These are phyloP conservation scores for Alnus glutinosa DNA, from an alignment of 306 rosid species.

Conservation along the genomic window DNA sequence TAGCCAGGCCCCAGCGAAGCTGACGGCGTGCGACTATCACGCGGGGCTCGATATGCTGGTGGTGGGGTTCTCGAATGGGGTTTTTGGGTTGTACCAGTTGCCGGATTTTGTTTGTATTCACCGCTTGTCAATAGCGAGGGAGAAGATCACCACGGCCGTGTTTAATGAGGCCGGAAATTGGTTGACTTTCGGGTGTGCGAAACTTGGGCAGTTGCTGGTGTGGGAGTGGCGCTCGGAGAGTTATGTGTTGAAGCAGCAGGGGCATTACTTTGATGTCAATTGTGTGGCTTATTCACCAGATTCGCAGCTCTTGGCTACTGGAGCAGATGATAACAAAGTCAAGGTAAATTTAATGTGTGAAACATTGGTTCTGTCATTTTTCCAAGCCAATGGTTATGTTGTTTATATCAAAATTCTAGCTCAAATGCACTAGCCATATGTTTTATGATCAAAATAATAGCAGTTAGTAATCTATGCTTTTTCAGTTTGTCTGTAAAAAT, in stretches of 20 bases:
- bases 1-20: conserved; percentile 55
- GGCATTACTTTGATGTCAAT: conserved; percentile 95
- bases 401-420: neutral
- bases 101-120: conserved; percentile 93
- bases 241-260: conserved; percentile 93
- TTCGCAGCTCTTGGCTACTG: conserved; percentile 86
- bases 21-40: conserved; percentile 82
- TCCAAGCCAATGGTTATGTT: neutral
- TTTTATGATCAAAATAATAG: neutral
- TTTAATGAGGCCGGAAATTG: conserved; percentile 90
- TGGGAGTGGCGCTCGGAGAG: conserved; percentile 98
- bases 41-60: conserved; percentile 75
- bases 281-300: conserved; percentile 82
- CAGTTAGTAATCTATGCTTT: neutral
- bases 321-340: conserved; percentile 98
- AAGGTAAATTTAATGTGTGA: conserved; percentile 51
- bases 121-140: conserved; percentile 73
- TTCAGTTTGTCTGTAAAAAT: neutral
- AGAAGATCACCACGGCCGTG: conserved; percentile 74
- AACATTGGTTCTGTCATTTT: neutral
- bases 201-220: conserved; percentile 88
- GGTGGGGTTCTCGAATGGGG: conserved; percentile 85
- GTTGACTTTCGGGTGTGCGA: conserved; percentile 87
- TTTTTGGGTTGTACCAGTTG: conserved; percentile 85
- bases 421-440: neutral